A percentile compares a stretch with the other conserved stretches of the same genome.
These are phyloP conservation scores for Trichophyton simii DNA, from an alignment of 2,329 filamentous ascomycete genomes.

Conservation along the genomic window DNA sequence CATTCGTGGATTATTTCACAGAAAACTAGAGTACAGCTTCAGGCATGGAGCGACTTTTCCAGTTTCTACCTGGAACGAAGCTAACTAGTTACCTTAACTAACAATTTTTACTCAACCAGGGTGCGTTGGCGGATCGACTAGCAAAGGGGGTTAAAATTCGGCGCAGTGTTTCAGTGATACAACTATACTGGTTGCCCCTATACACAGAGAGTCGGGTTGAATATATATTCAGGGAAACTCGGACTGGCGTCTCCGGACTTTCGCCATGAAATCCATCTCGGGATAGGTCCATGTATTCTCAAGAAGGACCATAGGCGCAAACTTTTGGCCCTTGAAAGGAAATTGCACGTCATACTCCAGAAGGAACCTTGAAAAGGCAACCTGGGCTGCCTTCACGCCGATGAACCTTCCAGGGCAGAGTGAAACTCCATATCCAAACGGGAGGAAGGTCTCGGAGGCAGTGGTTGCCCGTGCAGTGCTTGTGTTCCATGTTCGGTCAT, in stretches of 20 bases:
- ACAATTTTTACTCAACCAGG: no score
- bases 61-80: no score
- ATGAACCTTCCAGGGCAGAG: slow-evolving; percentile 2
- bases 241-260: neutral
- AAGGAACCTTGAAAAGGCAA: neutral
- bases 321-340: neutral
- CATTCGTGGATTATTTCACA: no score
- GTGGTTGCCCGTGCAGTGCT: neutral
- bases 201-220: neutral
- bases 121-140: no score
- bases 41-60: no score
- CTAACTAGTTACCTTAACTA: no score
- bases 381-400: neutral
- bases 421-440: neutral
- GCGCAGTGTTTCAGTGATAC: no score
- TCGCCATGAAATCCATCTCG: neutral
- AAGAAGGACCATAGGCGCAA: neutral
- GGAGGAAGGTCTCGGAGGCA: neutral
- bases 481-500: neutral
- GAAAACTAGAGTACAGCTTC: no score
- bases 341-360: neutral
- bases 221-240: neutral
- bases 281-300: neutral
- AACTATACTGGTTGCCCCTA: no score
- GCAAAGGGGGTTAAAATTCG: no score